Evolutionary conservation across 2,329 filamentous ascomycete species (phyloP).

Genomic region (Bisporella sp.): DNA sequence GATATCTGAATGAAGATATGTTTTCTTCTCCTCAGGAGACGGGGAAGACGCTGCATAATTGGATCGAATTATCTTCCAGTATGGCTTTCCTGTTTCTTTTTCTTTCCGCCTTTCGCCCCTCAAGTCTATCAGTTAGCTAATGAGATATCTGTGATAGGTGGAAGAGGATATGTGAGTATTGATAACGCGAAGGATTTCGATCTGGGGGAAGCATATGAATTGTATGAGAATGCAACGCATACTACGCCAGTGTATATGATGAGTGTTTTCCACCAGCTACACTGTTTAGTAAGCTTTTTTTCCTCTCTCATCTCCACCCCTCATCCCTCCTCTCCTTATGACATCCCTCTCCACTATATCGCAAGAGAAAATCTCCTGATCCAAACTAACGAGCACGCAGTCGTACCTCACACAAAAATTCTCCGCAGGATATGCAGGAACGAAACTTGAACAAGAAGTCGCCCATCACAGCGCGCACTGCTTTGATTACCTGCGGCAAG

Average conservation of each 20-base stretch:
- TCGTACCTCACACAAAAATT: conserved; percentile 8
- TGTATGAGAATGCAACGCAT: not conserved
- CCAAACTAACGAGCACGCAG: not conserved
- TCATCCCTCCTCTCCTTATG: too few species aligned
- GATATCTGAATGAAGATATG: conserved; percentile 10
- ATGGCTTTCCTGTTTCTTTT: not conserved
- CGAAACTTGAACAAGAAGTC: conserved; percentile 2
- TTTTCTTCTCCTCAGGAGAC: conserved; percentile 4
- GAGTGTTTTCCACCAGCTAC: conserved; percentile 13
- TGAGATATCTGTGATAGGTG: conserved; percentile 1
- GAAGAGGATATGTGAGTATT: conserved; percentile 9
- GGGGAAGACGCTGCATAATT: conserved; percentile 9
- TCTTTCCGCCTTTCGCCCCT: not conserved
- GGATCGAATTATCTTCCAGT: conserved; percentile 12
- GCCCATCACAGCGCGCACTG: conserved; percentile 10
- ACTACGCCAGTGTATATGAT: conserved; percentile 8
- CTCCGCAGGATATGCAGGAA: conserved; percentile 1
- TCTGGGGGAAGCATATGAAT: conserved; percentile 5
- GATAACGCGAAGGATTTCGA: conserved; percentile 1
- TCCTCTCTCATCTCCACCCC: not conserved
- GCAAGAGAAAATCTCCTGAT: too few species aligned
- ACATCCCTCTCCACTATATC: too few species aligned
- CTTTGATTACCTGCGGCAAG: conserved; percentile 11
- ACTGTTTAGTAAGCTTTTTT: conserved; percentile 7
- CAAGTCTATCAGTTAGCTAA: not conserved